Conservation (phyloP, 2,329 filamentous ascomycete genomes). For the Sarocladium strictum region DNA sequence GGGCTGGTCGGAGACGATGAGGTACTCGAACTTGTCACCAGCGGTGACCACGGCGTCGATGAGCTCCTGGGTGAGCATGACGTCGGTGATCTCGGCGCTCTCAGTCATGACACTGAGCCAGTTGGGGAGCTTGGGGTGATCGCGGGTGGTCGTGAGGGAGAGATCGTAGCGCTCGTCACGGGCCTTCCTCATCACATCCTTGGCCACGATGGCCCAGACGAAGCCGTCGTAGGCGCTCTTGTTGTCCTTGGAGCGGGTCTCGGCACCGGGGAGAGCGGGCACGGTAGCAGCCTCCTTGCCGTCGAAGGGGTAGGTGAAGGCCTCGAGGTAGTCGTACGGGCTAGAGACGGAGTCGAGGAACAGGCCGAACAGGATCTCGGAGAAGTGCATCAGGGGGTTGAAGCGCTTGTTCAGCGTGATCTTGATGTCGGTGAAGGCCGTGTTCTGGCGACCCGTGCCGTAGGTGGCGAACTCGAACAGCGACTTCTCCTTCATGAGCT, state of each 20-base stretch:
- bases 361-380: conserved; percentile 65
- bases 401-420: conserved; percentile 78
- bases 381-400: conserved; percentile 61
- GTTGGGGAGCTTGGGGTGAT: conserved; percentile 78
- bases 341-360: conserved; percentile 51
- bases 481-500: conserved; percentile 75
- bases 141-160: conserved; percentile 88
- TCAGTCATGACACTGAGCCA: conserved; percentile 97
- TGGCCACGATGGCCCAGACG: conserved; percentile 93
- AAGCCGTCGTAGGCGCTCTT: conserved; percentile 80
- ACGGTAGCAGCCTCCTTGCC: conserved; percentile 80
- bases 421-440: conserved; percentile 84
- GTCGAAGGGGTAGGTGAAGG: conserved; percentile 81
- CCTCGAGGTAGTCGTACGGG: conserved; percentile 69
- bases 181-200: conserved; percentile 83
- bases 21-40: conserved; percentile 80
- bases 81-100: conserved; percentile 88
- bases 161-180: conserved; percentile 93
- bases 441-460: conserved; percentile 85
- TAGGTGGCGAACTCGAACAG: conserved; percentile 83
- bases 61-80: conserved; percentile 81
- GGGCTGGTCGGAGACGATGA: conserved; percentile 87
- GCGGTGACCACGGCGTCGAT: conserved; percentile 71
- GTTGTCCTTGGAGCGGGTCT: conserved; percentile 46
- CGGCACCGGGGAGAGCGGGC: conserved; percentile 54